Evolutionary conservation across 352 stramenopile species (phyloP), one percentile per base, ranked within the genome.

Genomic region (Phytopythium cucurbitacearum): DNA sequence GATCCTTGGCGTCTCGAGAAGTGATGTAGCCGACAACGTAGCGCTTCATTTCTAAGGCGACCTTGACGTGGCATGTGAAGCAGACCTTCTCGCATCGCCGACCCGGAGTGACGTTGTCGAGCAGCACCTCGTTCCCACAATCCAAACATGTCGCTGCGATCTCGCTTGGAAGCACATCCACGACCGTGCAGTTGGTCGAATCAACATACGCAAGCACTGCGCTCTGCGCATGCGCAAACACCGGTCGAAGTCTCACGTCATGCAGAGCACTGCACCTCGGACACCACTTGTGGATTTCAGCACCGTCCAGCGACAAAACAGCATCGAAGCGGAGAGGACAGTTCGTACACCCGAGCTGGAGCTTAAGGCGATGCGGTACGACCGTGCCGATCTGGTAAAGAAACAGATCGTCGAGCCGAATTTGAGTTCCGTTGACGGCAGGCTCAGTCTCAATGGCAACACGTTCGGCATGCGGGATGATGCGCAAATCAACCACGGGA

Each of bases 351-450:
- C 85, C 77, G 34, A 90, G 53, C 50, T 90, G 76, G 46, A 73
- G 87, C 15, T 81, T 59, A 8, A 91, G 47, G 11, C 64, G 68
- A 58, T 92, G 81, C 15, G 71, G 65, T 32, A 90, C 64, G 35
- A 92, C 60, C n/a, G 81, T 94, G 21, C 83, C 84, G 42, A 91
- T 72, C 60, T 89, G 58, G 53, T 92, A 69, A 16, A 94, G 61
- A 55, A 94, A 92, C 12, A 94, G 53, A 40, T 87, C 69, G 28
- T 85, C 73, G 9, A 94, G 55, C 8, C 57, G 65, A 40, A 94
- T 67, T 50, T 77, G 71, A 34, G 69, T 75, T 3, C 81, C 84
- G 15, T 67, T 68, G 16, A 66, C 45, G 32, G 71, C 73, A 7
- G 78, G 76, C 15, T 88, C 75, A 0, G 80, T 83, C 48, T 83